Evolutionary conservation across 2,329 filamentous ascomycete genomes (phyloP).

Genomic region (Epichloe glyceriae): DNA sequence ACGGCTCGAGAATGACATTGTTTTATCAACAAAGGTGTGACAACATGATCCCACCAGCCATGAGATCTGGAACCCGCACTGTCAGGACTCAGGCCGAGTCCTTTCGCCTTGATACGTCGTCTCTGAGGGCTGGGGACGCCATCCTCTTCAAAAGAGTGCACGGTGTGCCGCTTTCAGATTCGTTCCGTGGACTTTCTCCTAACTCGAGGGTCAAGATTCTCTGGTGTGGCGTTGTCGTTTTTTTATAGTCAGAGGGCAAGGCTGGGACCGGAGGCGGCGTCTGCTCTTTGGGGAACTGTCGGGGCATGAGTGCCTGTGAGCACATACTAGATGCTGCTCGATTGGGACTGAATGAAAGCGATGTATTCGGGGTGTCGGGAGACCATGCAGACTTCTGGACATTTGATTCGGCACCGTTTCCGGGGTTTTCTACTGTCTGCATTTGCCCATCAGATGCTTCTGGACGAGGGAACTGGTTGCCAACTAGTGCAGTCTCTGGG

Average conservation of each 20-base stretch:
- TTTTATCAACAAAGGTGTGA: conserved; percentile 47
- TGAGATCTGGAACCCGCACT: conserved; percentile 45
- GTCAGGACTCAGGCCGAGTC: conserved; percentile 25
- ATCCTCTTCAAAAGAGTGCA: conserved; percentile 59
- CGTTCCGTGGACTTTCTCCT: conserved; percentile 20
- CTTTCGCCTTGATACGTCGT: conserved; percentile 26
- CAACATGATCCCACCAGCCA: conserved; percentile 70
- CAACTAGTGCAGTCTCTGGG: conserved; percentile 34
- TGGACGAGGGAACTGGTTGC: conserved; percentile 18
- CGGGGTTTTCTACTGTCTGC: background rate
- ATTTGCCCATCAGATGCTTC: background rate
- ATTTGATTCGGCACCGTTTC: background rate
- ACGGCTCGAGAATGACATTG: conserved; percentile 29
- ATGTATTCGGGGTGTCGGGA: conserved; percentile 44
- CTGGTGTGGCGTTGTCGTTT: conserved; percentile 19
- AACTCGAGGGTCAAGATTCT: conserved; percentile 24
- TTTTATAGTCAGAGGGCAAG: conserved; percentile 33
- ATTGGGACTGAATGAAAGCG: conserved; percentile 26
- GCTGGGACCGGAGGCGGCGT: conserved; percentile 51
- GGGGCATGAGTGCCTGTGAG: conserved; percentile 37
- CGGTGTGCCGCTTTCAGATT: conserved; percentile 43
- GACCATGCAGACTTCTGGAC: conserved; percentile 41
- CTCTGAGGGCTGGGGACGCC: conserved; percentile 29
- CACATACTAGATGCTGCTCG: conserved; percentile 46
- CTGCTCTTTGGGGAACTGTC: conserved; percentile 16